Conservation (phyloP, 1,284 basidiomycete species). For the Anthracocystis setariae region DNA sequence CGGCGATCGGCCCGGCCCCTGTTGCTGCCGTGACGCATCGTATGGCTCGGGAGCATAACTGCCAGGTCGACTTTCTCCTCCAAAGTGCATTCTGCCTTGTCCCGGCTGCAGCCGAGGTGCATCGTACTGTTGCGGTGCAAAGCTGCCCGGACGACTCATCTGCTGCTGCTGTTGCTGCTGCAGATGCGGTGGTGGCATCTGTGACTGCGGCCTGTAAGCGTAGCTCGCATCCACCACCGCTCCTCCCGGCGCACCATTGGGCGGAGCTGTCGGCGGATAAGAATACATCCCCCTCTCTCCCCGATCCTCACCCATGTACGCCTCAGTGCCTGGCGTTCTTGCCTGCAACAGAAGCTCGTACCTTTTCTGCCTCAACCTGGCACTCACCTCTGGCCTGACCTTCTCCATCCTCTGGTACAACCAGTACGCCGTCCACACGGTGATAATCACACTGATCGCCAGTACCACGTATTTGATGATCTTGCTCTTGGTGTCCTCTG, state of each 20-base stretch:
- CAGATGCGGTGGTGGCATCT: no score
- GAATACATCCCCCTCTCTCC: conserved; percentile 7
- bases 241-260: conserved; percentile 1
- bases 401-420: conserved; percentile 80
- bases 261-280: conserved; percentile 12
- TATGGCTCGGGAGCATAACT: no score
- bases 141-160: not conserved
- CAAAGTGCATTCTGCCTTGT: no score
- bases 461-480: conserved; percentile 66
- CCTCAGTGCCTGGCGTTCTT: conserved; percentile 30
- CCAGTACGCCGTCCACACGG: conserved; percentile 82
- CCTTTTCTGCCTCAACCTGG: conserved; percentile 75
- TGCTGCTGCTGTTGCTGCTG: not conserved
- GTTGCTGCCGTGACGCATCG: no score
- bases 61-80: no score
- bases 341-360: conserved; percentile 67
- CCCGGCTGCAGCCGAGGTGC: no score
- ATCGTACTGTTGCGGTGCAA: no score
- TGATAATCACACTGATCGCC: conserved; percentile 72
- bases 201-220: conserved; percentile 1
- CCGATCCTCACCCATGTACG: conserved; percentile 6
- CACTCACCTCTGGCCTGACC: conserved; percentile 75
- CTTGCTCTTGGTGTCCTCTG: conserved; percentile 59
- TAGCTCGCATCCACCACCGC: conserved; percentile 11
- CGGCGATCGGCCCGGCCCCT: no score